phyloP scores from a whole-genome alignment of 2,329 filamentous ascomycete species.

The Parascedosporium putredinis region DNA sequence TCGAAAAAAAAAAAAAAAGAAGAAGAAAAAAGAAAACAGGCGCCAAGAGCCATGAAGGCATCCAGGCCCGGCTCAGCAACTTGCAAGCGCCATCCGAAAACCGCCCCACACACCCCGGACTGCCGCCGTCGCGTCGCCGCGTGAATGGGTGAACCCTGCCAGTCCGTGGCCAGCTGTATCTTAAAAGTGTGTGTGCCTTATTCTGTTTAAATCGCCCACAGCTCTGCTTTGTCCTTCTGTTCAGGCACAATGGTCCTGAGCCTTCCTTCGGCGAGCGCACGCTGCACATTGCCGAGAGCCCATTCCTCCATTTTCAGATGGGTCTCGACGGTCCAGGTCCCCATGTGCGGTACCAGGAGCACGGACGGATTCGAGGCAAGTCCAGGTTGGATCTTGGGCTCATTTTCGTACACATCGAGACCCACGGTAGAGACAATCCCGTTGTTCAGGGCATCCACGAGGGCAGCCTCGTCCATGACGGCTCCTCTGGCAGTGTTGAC shows the following conservation, averaged over 20 bases:
- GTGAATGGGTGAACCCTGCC: too few species aligned
- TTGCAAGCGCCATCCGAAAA: too few species aligned
- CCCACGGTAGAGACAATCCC: conserved; percentile 63
- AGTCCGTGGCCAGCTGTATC: too few species aligned
- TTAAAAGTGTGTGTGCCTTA: too few species aligned
- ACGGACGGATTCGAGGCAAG: conserved; percentile 61
- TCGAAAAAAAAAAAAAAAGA: too few species aligned
- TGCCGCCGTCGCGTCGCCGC: too few species aligned
- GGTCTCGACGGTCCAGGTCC: conserved; percentile 65
- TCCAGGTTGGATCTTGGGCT: conserved; percentile 65
- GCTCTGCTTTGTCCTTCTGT: conserved; percentile 33
- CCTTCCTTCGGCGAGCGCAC: conserved; percentile 50
- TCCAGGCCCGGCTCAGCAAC: too few species aligned
- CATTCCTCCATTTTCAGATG: conserved; percentile 63
- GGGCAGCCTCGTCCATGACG: conserved; percentile 70
- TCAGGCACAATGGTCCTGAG: conserved; percentile 64
- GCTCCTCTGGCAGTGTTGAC: conserved; percentile 78
- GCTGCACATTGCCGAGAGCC: conserved; percentile 59
- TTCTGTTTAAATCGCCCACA: conserved; percentile 6
- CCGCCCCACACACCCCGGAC: too few species aligned
- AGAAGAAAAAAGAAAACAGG: too few species aligned
- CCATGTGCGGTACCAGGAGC: conserved; percentile 75
- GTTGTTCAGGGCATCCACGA: conserved; percentile 60
- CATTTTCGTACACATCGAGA: conserved; percentile 74
- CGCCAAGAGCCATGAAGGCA: too few species aligned